Percentiles rank a stretch among this genome's conserved stretches.
Conservation (phyloP, 208 protist genomes). For the Trypanosomatidae sp. region DNA sequence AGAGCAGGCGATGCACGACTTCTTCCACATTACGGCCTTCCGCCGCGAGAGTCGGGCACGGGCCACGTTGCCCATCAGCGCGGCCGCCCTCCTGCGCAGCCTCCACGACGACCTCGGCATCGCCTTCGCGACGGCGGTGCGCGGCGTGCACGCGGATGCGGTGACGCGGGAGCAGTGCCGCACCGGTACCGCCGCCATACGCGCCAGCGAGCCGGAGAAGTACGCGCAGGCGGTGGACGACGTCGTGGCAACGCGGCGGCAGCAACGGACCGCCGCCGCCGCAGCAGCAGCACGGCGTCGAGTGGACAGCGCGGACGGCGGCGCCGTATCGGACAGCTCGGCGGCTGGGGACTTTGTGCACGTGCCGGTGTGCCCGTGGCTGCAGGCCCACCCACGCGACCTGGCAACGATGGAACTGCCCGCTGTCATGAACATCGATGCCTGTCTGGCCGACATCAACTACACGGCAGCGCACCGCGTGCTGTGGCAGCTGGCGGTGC, state of each 20-base stretch:
- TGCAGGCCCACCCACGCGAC: slow-evolving; percentile 10
- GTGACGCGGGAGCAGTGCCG: no score
- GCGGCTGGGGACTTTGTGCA: background rate
- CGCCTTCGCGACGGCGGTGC: slow-evolving; percentile 24
- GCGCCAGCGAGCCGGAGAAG: background rate
- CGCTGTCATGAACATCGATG: slow-evolving; percentile 2
- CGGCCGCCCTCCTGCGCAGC: slow-evolving; percentile 10
- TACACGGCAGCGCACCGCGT: slow-evolving; percentile 15
- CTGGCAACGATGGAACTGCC: slow-evolving; percentile 11
- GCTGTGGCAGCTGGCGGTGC: slow-evolving; percentile 29
- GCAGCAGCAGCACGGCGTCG: no score
- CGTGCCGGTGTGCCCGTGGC: slow-evolving; percentile 13
- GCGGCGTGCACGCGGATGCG: slow-evolving; percentile 3
- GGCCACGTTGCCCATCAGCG: slow-evolving; percentile 17
- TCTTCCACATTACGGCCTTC: slow-evolving; percentile 21
- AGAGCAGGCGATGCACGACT: slow-evolving; percentile 17
- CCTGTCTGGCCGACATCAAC: slow-evolving; percentile 10
- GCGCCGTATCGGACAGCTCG: background rate
- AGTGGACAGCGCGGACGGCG: background rate
- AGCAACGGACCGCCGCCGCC: no score
- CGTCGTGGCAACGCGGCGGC: background rate
- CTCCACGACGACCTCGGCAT: slow-evolving; percentile 10
- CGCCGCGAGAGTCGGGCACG: slow-evolving; percentile 20
- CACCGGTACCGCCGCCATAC: background rate
- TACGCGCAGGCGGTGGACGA: background rate